Evolutionary conservation across 2,329 filamentous ascomycete genomes (phyloP).

Genomic region (Cladosporium sp.): DNA sequence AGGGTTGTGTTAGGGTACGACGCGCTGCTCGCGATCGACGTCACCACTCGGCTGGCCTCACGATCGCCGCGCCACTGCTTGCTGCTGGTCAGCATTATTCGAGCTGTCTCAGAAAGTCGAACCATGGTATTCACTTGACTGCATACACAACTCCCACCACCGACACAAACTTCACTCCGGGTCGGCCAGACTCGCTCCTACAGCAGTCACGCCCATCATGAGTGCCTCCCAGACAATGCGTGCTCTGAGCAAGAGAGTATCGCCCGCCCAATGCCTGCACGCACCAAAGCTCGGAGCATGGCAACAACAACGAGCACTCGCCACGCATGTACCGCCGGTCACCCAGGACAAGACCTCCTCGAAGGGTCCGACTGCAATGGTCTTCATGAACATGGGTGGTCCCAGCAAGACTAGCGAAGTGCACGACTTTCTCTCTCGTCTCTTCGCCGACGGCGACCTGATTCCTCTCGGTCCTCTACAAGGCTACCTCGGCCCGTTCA

Average conservation of each 20-base stretch:
- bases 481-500: conserved; percentile 82
- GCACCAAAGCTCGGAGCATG: conserved; percentile 24
- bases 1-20: not conserved
- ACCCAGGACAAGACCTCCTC: conserved; percentile 68
- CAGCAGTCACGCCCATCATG: conserved; percentile 19
- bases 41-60: not conserved
- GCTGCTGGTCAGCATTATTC: conserved; percentile 9
- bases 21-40: not conserved
- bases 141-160: not conserved
- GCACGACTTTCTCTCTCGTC: conserved; percentile 77
- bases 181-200: not conserved
- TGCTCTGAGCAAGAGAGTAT: conserved; percentile 27
- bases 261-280: conserved; percentile 25
- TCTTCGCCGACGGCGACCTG: conserved; percentile 92
- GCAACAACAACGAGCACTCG: conserved; percentile 34
- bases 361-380: conserved; percentile 90
- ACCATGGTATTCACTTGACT: not conserved
- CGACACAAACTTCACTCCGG: not conserved
- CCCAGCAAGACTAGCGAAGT: conserved; percentile 87
- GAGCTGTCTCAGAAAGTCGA: conserved; percentile 4
- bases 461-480: conserved; percentile 94
- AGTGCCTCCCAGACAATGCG: conserved; percentile 24
- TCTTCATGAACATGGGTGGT: conserved; percentile 98
- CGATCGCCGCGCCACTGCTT: not conserved
- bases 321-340: conserved; percentile 68